Conservation (phyloP, 1,284 basidiomycete genomes). For the Farysia itapuensis region DNA sequence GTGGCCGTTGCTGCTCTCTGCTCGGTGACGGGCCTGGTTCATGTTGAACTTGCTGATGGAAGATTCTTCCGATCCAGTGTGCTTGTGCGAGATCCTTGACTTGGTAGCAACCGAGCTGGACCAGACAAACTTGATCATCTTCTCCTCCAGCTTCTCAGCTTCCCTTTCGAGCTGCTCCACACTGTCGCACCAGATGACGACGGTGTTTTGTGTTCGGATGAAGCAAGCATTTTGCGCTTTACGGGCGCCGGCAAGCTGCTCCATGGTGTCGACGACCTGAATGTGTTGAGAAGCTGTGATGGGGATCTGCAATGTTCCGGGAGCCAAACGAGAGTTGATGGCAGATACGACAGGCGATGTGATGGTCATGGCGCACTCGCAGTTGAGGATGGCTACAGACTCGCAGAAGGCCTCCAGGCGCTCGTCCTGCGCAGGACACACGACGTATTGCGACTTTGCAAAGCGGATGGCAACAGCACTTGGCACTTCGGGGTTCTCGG, state of each 20-base stretch:
- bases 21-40: conserved; percentile 12
- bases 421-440: conserved; percentile 21
- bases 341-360: conserved; percentile 78
- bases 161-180: conserved; percentile 61
- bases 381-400: conserved; percentile 72
- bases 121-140: conserved; percentile 80
- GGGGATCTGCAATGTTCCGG: conserved; percentile 29
- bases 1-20: conserved; percentile 6
- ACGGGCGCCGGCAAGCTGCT: conserved; percentile 69
- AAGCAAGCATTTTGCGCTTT: conserved; percentile 84
- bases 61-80: conserved; percentile 1
- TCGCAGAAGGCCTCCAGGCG: conserved; percentile 15
- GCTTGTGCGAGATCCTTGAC: conserved; percentile 2
- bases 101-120: conserved; percentile 15
- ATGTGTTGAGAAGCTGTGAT: conserved; percentile 37
- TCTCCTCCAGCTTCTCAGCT: conserved; percentile 70
- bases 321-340: conserved; percentile 63
- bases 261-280: conserved; percentile 63
- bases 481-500: conserved; percentile 6
- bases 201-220: conserved; percentile 72
- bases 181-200: conserved; percentile 76
- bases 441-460: conserved; percentile 34
- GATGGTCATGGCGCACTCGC: conserved; percentile 76
- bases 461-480: conserved; percentile 36
- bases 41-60: conserved; percentile 20